Evolutionary conservation across 2,329 filamentous ascomycete genomes (phyloP).

Genomic region (Paecilomyces variotii): DNA sequence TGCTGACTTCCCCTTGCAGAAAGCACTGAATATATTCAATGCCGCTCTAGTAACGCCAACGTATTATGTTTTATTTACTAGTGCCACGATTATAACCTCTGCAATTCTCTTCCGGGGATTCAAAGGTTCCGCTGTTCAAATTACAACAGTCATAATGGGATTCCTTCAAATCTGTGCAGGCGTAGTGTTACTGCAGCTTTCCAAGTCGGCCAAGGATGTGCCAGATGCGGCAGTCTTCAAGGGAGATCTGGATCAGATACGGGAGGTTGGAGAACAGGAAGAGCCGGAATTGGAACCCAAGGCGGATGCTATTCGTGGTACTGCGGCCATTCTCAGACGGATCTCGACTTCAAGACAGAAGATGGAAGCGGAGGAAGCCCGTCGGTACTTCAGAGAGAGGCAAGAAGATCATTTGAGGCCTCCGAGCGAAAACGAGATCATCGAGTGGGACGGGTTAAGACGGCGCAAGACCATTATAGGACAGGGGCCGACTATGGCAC

Average conservation of each 20-base stretch:
- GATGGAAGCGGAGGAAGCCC: constrained; percentile 72
- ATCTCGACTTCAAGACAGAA: constrained; percentile 68
- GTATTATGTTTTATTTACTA: constrained; percentile 98
- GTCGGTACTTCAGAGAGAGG: constrained; percentile 71
- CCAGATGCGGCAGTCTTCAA: constrained; percentile 87
- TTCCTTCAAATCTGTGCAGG: constrained; percentile 92
- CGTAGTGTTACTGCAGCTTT: constrained; percentile 88
- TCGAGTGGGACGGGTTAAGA: constrained; percentile 88
- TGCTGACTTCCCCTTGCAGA: constrained; percentile 46
- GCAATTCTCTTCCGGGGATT: constrained; percentile 89
- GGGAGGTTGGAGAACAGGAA: constrained; percentile 89
- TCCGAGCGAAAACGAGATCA: constrained; percentile 68
- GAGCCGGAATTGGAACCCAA: constrained; percentile 95
- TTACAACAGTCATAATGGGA: constrained; percentile 83
- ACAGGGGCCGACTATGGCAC: constrained; percentile 34
- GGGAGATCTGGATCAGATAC: constrained; percentile 88
- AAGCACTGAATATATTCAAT: constrained; percentile 96
- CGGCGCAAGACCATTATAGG: constrained; percentile 56
- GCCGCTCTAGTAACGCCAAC: constrained; percentile 94
- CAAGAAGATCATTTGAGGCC: constrained; percentile 61
- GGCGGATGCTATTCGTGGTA: constrained; percentile 87
- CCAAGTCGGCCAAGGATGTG: constrained; percentile 95
- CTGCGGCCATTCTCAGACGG: constrained; percentile 77
- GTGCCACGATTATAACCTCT: constrained; percentile 87
- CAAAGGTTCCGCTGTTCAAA: constrained; percentile 72